These are phyloP conservation scores for Colletotrichum paranaense DNA, from an alignment of 2,329 filamentous ascomycete species.

Conservation along the genomic window DNA sequence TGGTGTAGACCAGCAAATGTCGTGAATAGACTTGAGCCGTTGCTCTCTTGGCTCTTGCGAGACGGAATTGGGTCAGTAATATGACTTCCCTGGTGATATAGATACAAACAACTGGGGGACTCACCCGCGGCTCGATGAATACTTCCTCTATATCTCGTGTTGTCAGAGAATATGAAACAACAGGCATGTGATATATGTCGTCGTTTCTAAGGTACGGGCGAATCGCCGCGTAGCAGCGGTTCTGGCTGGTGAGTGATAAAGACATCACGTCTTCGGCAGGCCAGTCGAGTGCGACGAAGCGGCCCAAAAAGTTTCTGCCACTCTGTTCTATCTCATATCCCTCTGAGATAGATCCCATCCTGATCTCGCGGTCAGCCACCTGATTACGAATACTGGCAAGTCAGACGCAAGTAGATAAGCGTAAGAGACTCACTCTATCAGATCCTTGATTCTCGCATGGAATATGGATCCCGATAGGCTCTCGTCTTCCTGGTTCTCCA, in stretches of 20 bases:
- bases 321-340: neutral
- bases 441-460: neutral
- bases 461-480: neutral
- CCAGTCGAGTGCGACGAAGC: neutral
- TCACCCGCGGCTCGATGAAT: neutral
- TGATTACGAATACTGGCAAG: neutral
- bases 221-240: neutral
- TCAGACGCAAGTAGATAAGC: neutral
- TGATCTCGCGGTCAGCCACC: neutral
- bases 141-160: neutral
- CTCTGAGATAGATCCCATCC: neutral
- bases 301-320: neutral
- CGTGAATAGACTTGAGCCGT: neutral
- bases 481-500: neutral
- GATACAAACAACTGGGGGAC: too few relatives aligned
- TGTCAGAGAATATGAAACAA: neutral
- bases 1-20: neutral
- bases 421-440: neutral
- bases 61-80: neutral
- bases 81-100: neutral
- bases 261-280: neutral
- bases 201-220: neutral
- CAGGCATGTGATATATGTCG: neutral
- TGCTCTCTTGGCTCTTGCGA: neutral
- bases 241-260: neutral